Conservation (phyloP, 1,284 basidiomycete species). For the Paramarasmius palmivorus region DNA sequence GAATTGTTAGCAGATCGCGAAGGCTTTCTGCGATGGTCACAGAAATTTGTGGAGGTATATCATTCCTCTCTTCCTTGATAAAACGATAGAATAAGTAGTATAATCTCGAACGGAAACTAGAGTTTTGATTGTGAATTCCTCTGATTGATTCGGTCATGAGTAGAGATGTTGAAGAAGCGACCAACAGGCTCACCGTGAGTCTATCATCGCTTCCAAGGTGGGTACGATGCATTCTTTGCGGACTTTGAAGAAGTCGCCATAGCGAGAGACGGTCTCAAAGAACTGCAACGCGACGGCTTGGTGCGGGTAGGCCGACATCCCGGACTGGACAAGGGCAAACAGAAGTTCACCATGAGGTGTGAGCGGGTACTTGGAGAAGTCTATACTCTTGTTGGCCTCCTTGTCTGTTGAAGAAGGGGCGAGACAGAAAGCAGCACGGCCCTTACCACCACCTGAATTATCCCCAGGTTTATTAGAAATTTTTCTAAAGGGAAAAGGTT, state of each 20-base stretch:
- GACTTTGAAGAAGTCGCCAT: conserved; percentile 95
- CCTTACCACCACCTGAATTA: conserved; percentile 63
- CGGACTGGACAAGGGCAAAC: conserved; percentile 80
- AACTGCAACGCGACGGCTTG: conserved; percentile 90
- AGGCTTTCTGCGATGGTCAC: conserved; percentile 75
- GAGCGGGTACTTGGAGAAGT: conserved; percentile 85
- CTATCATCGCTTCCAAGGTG: conserved; percentile 88
- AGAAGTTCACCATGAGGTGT: conserved; percentile 93
- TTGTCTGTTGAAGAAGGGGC: conserved; percentile 59
- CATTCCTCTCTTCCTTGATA: conserved; percentile 81
- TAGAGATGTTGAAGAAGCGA: not conserved
- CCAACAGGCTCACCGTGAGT: conserved; percentile 65
- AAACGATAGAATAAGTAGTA: conserved; percentile 96
- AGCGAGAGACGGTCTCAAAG: conserved; percentile 92
- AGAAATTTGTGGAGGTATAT: conserved; percentile 77
- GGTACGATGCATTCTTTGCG: conserved; percentile 86
- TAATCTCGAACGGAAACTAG: conserved; percentile 74
- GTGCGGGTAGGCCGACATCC: conserved; percentile 84
- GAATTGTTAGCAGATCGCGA: conserved; percentile 69
- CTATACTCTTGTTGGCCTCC: conserved; percentile 66
- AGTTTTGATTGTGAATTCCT: conserved; percentile 83
- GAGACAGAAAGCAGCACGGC: conserved; percentile 74
- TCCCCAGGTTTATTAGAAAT: not conserved
- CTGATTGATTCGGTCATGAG: conserved; percentile 40
- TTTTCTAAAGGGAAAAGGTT: conserved; percentile 2